Evolutionary conservation across 768 basidiomycete species (phyloP), one percentile per base, ranked within the genome.

Genomic region (Leccinum longicurvipes): DNA sequence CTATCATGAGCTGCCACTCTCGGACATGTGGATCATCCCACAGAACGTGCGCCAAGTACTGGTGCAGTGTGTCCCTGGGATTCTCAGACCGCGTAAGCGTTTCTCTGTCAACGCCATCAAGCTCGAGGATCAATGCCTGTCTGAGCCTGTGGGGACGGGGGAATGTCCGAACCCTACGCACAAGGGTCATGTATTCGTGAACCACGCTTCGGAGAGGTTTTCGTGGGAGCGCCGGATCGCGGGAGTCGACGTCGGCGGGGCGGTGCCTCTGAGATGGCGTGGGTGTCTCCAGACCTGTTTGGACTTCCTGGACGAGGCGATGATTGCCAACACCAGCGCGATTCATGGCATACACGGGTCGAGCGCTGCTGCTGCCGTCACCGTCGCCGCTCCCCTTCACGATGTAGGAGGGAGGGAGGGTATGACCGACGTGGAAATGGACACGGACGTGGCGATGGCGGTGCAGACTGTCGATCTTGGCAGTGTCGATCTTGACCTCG

Each of bases 201-300:
- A 60, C 19, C 83, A 79, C 46, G 79, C 32, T 4, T 86, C 87
- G 63, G 82, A 86, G 14, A 34, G 85, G 54, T 80, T 76, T 56
- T 82, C 84, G 4, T 91, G 89, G 89, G 85, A 85, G 63, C 71
- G 65, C 8, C 70, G 56, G 11, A 69, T 86, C 25, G 83, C 80
- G 0, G 80, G 81, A 5, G 73, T 76, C 23, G 66, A 72, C 17
- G 72, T 86, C 0, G 81, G 82, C 19, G 82, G 39, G 17, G n/a
- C n/a, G n/a, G 39, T 39, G 39, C 39, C n/a, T 3, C n/a, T 39
- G 9, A 39, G n/a, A n/a, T n/a, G n/a, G 87, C 73, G 86, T 27
- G 88, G 89, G 1, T 91, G 89, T 67, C 65, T 71, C n/a, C 60
- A 55, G 48, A 82, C 82, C 0, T 91, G 89, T 67, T 64, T 91